A percentile compares a stretch with the other conserved stretches of the same genome.
These are phyloP conservation scores for Magnaporthiopsis rhizophila DNA, from an alignment of 2,329 filamentous ascomycete genomes.

Conservation along the genomic window DNA sequence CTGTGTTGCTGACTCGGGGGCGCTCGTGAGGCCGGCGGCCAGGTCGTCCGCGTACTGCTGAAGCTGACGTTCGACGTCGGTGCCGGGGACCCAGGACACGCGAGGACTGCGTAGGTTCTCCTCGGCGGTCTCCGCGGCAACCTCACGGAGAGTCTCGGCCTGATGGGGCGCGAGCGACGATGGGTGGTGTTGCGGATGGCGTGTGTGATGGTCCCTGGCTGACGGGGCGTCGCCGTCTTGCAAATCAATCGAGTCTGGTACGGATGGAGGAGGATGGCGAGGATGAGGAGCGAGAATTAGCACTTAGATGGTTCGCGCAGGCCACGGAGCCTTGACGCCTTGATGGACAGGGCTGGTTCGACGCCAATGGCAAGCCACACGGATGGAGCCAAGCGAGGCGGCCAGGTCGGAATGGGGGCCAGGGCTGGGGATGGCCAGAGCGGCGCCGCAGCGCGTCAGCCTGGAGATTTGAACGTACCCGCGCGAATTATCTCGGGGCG, in stretches of 20 bases:
- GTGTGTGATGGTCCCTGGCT: conserved; percentile 74
- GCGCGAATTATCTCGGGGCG: conserved; percentile 53
- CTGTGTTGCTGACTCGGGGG: conserved; percentile 22
- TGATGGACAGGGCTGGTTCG: conserved; percentile 1
- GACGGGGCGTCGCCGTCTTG: conserved; percentile 78
- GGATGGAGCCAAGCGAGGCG: conserved; percentile 12
- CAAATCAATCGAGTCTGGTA: conserved; percentile 84
- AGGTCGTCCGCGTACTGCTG: conserved; percentile 39
- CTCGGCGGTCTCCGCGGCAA: conserved; percentile 67
- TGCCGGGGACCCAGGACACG: conserved; percentile 42
- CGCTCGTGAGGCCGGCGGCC: conserved; percentile 30
- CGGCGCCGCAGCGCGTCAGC: neutral
- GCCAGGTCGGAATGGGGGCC: conserved; percentile 8
- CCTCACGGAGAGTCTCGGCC: conserved; percentile 72
- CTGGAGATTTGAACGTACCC: conserved; percentile 34
- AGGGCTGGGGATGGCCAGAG: conserved; percentile 1
- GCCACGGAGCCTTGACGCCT: neutral
- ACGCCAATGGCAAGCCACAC: conserved; percentile 9
- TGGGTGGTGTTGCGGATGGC: conserved; percentile 39
- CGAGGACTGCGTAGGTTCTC: conserved; percentile 43
- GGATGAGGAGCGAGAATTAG: conserved; percentile 9
- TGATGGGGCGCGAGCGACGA: conserved; percentile 67
- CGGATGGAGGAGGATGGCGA: conserved; percentile 11
- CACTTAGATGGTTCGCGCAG: neutral
- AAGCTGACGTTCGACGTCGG: conserved; percentile 35